Evolutionary conservation across 495 filamentous ascomycete genomes (phyloP).

Genomic region (Clohesyomyces aquaticus): DNA sequence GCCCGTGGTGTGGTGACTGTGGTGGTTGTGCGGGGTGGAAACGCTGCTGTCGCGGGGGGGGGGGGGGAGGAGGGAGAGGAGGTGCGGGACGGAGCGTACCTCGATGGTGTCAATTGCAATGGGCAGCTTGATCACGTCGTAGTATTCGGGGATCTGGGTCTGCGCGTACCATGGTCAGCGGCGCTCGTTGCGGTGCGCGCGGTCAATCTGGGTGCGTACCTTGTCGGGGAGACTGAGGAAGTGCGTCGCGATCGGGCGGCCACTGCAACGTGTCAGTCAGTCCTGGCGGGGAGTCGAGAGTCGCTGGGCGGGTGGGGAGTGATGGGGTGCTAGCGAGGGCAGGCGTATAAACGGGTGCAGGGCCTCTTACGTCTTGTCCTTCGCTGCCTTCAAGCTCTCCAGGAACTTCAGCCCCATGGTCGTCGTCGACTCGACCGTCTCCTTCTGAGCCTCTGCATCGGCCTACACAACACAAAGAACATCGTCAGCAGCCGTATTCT

Average conservation of each 20-base stretch:
- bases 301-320: not conserved
- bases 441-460: conserved; percentile 23
- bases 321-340: not conserved
- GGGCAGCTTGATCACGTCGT: conserved; percentile 69
- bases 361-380: conserved; percentile 70
- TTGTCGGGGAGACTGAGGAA: conserved; percentile 70
- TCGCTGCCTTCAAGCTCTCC: conserved; percentile 65
- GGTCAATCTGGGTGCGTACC: conserved; percentile 44
- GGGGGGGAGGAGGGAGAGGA: not conserved
- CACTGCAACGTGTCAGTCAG: conserved; percentile 50
- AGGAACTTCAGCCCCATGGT: conserved; percentile 67
- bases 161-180: conserved; percentile 31
- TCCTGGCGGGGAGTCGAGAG: conserved; percentile 4
- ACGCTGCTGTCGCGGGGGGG: not conserved
- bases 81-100: conserved; percentile 41
- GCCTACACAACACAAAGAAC: conserved; percentile 26
- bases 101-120: conserved; percentile 77
- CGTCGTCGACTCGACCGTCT: conserved; percentile 64
- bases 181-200: not conserved
- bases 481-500: conserved; percentile 25
- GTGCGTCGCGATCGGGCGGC: conserved; percentile 67
- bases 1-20: no score
- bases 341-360: conserved; percentile 11
- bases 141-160: conserved; percentile 71
- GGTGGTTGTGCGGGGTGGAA: no score